A percentile compares a stretch with the other conserved stretches of the same genome.
These are phyloP conservation scores for Poterioochromonas sp. DNA, from an alignment of 352 stramenopile genomes.

Conservation along the genomic window DNA sequence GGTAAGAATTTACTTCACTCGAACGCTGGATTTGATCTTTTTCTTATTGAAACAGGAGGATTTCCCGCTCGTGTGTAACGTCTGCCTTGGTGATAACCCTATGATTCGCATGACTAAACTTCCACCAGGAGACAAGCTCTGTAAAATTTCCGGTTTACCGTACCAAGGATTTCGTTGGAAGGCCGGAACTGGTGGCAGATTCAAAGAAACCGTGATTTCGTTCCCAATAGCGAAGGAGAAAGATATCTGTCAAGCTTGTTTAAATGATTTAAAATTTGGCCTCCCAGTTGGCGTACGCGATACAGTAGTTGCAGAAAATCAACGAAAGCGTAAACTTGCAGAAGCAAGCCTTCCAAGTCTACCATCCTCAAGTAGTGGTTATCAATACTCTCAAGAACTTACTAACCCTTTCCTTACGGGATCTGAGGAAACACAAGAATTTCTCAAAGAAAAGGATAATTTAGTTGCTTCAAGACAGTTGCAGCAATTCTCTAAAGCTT, in stretches of 20 bases:
- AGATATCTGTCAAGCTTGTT: constrained; percentile 97
- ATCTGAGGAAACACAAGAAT: neutral
- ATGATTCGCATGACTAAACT: constrained; percentile 99
- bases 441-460: neutral
- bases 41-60: constrained; percentile 54
- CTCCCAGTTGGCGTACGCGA: constrained; percentile 3
- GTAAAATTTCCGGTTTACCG: constrained; percentile 92
- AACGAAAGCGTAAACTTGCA: neutral
- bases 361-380: neutral
- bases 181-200: neutral
- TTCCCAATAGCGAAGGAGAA: constrained; percentile 92
- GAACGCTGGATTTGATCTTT: too few relatives aligned
- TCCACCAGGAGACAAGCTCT: constrained; percentile 77
- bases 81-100: constrained; percentile 94
- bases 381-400: neutral
- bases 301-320: neutral
- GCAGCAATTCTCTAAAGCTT: neutral
- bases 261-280: constrained; percentile 95
- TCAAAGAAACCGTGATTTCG: constrained; percentile 70
- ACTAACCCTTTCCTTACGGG: too few relatives aligned
- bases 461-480: neutral
- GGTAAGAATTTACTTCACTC: too few relatives aligned
- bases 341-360: neutral
- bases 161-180: constrained; percentile 70
- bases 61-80: constrained; percentile 95